Evolutionary conservation across 2,329 filamentous ascomycete genomes (phyloP).

Genomic region (Aureobasidium sp.): DNA sequence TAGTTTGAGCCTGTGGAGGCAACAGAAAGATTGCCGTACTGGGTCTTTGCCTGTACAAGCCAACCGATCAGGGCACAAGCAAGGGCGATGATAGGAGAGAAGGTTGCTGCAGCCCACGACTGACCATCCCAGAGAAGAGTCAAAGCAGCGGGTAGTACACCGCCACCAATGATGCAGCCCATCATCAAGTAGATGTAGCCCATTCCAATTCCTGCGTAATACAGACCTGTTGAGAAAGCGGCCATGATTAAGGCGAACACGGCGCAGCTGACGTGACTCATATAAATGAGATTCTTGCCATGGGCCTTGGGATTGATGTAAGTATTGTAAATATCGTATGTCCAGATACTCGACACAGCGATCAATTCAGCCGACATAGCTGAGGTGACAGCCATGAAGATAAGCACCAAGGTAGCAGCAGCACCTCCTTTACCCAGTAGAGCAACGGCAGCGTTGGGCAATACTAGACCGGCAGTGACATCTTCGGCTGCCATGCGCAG

Average conservation of each 20-base stretch:
- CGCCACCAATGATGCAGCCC: slow-evolving; percentile 78
- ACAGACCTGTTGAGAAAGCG: slow-evolving; percentile 65
- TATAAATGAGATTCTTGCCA: slow-evolving; percentile 70
- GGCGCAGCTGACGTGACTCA: slow-evolving; percentile 67
- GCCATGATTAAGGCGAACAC: slow-evolving; percentile 73
- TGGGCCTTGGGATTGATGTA: slow-evolving; percentile 74
- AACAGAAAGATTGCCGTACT: slow-evolving; percentile 62
- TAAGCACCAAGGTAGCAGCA: slow-evolving; percentile 66
- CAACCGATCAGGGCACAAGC: slow-evolving; percentile 64
- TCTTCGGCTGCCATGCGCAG: slow-evolving; percentile 65
- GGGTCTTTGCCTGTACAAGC: slow-evolving; percentile 66
- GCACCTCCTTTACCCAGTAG: slow-evolving; percentile 77
- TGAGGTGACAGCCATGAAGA: slow-evolving; percentile 87
- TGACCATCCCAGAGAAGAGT: slow-evolving; percentile 76
- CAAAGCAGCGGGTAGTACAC: slow-evolving; percentile 70
- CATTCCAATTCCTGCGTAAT: slow-evolving; percentile 61
- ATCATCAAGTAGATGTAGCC: slow-evolving; percentile 85
- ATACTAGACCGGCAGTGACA: slow-evolving; percentile 73
- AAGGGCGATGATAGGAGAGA: slow-evolving; percentile 63
- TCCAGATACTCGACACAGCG: slow-evolving; percentile 78
- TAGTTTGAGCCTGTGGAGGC: slow-evolving; percentile 72
- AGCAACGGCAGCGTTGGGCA: slow-evolving; percentile 79
- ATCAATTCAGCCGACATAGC: slow-evolving; percentile 79
- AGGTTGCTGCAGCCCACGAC: slow-evolving; percentile 64
- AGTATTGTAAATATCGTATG: slow-evolving; percentile 78